A percentile compares a stretch with the other conserved stretches of the same genome.
Evolutionary conservation across 2,329 filamentous ascomycete genomes (phyloP).

Genomic region (Leptosphaerulina australis): DNA sequence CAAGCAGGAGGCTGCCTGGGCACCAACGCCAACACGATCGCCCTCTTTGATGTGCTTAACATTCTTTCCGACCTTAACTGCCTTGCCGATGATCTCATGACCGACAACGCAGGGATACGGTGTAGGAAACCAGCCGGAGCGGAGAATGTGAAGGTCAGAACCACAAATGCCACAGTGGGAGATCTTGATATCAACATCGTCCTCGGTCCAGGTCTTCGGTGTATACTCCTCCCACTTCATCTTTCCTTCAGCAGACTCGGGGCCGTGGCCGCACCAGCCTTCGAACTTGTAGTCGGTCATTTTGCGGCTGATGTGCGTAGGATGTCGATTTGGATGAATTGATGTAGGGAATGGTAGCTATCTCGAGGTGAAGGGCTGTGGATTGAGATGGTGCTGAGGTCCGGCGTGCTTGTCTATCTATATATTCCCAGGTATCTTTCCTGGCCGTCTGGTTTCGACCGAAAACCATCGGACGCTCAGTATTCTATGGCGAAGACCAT

Average conservation of each 20-base stretch:
- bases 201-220: conserved; percentile 63
- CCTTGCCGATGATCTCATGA: conserved; percentile 51
- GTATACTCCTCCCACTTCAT: conserved; percentile 59
- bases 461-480: conserved; percentile 3
- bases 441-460: background rate
- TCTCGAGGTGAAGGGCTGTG: background rate
- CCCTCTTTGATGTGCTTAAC: conserved; percentile 63
- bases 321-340: background rate
- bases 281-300: conserved; percentile 51
- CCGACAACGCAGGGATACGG: conserved; percentile 51
- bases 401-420: background rate
- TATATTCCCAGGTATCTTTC: background rate
- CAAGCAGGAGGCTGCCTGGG: conserved; percentile 56
- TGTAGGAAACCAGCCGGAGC: conserved; percentile 47
- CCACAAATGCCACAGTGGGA: conserved; percentile 51
- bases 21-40: conserved; percentile 62
- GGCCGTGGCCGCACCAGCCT: conserved; percentile 62
- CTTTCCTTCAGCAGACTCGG: conserved; percentile 57
- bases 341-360: background rate
- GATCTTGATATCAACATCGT: conserved; percentile 60
- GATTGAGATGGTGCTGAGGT: background rate
- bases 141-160: conserved; percentile 44
- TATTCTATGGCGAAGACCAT: background rate
- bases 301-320: background rate
- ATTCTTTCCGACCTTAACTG: conserved; percentile 51